phyloP scores from a whole-genome alignment of 768 basidiomycete genomes.

The Clitopilus hobsonii region DNA sequence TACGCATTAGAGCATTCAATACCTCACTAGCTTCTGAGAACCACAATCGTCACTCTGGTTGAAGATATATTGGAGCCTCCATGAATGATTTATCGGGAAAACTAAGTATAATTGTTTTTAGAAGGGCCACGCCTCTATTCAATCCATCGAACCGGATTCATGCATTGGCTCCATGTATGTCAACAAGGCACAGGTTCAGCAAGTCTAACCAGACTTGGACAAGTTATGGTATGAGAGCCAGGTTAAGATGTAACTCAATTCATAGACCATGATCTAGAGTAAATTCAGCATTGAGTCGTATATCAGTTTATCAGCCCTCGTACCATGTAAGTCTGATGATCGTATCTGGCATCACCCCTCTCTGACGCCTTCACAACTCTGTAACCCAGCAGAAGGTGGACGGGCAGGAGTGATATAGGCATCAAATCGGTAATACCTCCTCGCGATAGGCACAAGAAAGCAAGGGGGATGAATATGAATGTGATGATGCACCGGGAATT shows the following conservation, averaged over 20 bases:
- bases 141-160: no score
- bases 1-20: no score
- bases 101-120: no score
- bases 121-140: no score
- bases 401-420: slow-evolving; percentile 1
- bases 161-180: neutral
- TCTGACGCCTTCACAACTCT: slow-evolving; percentile 4
- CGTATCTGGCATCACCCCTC: slow-evolving; percentile 5
- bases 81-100: no score
- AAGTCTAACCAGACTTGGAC: neutral
- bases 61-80: no score
- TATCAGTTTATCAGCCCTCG: slow-evolving; percentile 1
- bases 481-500: slow-evolving; percentile 6
- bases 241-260: slow-evolving; percentile 6
- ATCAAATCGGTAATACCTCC: slow-evolving; percentile 4
- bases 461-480: slow-evolving; percentile 6
- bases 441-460: slow-evolving; percentile 2
- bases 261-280: slow-evolving; percentile 5
- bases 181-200: neutral
- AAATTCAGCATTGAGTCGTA: neutral
- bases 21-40: no score
- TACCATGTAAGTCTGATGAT: slow-evolving; percentile 17
- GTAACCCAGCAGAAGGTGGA: slow-evolving; percentile 8
- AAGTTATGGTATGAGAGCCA: neutral
- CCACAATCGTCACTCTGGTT: no score